These are phyloP conservation scores for Auriculariales sp. DNA, from an alignment of 768 basidiomycete species.

Conservation along the genomic window DNA sequence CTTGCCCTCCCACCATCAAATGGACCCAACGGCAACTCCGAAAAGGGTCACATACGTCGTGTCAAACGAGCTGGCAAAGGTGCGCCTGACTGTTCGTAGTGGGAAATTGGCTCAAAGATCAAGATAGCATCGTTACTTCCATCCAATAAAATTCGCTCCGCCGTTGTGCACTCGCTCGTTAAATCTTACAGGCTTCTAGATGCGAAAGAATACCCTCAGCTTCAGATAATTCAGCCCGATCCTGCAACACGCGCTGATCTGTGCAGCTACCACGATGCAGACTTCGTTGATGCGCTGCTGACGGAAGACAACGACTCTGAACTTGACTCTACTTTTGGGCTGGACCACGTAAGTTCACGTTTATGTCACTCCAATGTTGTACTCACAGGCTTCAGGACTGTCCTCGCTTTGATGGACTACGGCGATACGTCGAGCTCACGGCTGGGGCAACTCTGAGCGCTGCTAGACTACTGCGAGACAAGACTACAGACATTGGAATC, in stretches of 20 bases:
- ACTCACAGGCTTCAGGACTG: slow-evolving; percentile 45
- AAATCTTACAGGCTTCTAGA: slow-evolving; percentile 35
- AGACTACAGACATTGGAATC: slow-evolving; percentile 45
- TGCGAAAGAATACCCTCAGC: slow-evolving; percentile 6
- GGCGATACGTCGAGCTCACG: slow-evolving; percentile 52
- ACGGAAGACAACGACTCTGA: slow-evolving; percentile 13
- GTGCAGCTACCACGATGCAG: slow-evolving; percentile 49
- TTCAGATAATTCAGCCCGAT: slow-evolving; percentile 34
- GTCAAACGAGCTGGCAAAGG: slow-evolving; percentile 44
- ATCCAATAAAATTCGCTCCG: slow-evolving; percentile 51
- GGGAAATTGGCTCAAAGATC: slow-evolving; percentile 1
- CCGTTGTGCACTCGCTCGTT: slow-evolving; percentile 50
- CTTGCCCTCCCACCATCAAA: too few species aligned
- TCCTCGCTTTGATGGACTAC: slow-evolving; percentile 55
- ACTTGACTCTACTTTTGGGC: slow-evolving; percentile 31
- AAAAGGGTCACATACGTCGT: slow-evolving; percentile 32
- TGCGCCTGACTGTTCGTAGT: too few species aligned
- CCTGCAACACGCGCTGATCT: slow-evolving; percentile 46
- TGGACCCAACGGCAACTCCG: too few species aligned
- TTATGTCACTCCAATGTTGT: neutral
- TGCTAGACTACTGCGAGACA: slow-evolving; percentile 38
- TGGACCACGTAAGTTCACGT: slow-evolving; percentile 35
- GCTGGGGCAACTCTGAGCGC: slow-evolving; percentile 73
- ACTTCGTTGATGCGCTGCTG: slow-evolving; percentile 51
- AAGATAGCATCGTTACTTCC: slow-evolving; percentile 45